Evolutionary conservation across 2,329 filamentous ascomycete genomes (phyloP).

Genomic region (Trichoderma atroviride): DNA sequence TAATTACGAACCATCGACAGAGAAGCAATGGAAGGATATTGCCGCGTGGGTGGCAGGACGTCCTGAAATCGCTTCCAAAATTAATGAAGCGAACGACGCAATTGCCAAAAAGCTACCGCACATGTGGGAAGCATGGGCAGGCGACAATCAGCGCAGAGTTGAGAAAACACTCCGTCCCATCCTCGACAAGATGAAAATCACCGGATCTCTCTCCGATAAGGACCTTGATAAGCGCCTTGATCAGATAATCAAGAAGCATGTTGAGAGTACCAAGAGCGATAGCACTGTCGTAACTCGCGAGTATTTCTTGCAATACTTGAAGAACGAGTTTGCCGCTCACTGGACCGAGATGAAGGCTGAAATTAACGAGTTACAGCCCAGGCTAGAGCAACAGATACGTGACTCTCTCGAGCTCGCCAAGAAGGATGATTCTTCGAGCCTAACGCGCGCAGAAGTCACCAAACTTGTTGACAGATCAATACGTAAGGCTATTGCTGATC

Average conservation of each 20-base stretch:
- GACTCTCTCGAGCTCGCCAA: constrained; percentile 37
- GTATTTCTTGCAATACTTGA: constrained; percentile 52
- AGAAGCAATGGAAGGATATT: constrained; percentile 53
- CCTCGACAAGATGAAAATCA: constrained; percentile 41
- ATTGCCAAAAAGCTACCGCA: constrained; percentile 40
- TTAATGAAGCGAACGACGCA: constrained; percentile 35
- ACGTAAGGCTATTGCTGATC: constrained; percentile 47
- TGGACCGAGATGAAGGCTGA: constrained; percentile 46
- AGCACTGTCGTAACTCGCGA: constrained; percentile 49
- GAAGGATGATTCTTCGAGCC: constrained; percentile 34
- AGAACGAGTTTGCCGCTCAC: constrained; percentile 44
- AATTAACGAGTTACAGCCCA: constrained; percentile 43
- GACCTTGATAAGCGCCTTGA: constrained; percentile 41
- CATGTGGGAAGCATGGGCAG: constrained; percentile 57
- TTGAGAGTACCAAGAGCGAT: constrained; percentile 36
- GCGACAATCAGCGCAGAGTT: constrained; percentile 50
- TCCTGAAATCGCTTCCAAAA: constrained; percentile 34
- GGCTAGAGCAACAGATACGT: constrained; percentile 40
- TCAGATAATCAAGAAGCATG: constrained; percentile 44
- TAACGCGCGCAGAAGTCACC: constrained; percentile 47
- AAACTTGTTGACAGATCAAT: constrained; percentile 47
- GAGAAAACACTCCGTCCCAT: constrained; percentile 37
- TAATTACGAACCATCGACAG: constrained; percentile 46
- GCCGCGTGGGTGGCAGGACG: constrained; percentile 46
- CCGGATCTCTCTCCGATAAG: constrained; percentile 39